Evolutionary conservation across 179 eudicot genomes (phyloP).

Genomic region (Patellifolia procumbens): DNA sequence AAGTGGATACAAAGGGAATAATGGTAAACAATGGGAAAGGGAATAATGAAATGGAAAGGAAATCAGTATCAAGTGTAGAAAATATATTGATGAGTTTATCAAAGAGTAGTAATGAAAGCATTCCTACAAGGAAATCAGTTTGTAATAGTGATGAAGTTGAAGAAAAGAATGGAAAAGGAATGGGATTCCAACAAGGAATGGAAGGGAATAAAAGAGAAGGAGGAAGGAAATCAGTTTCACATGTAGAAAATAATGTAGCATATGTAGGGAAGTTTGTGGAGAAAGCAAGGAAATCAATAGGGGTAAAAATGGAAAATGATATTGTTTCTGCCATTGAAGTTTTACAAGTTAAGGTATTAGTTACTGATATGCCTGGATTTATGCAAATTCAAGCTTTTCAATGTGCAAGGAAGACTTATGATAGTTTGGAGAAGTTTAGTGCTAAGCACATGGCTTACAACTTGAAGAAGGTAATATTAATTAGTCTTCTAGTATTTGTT

Average conservation of each 20-base stretch:
- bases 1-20: not conserved
- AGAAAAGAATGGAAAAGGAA: conserved; percentile 22
- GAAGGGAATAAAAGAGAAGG: conserved; percentile 2
- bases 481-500: too few relatives aligned
- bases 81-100: conserved; percentile 16
- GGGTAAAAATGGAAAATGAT: conserved; percentile 49
- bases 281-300: conserved; percentile 45
- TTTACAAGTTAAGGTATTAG: conserved; percentile 68
- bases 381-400: conserved; percentile 89
- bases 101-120: not conserved
- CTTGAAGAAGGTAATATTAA: conserved; percentile 93
- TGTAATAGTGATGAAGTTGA: conserved; percentile 6
- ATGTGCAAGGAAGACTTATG: conserved; percentile 70
- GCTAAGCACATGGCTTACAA: conserved; percentile 68
- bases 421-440: conserved; percentile 80
- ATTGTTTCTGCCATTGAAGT: conserved; percentile 40
- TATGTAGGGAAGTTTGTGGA: conserved; percentile 34
- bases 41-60: conserved; percentile 24
- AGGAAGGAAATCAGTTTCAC: conserved; percentile 47
- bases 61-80: conserved; percentile 39
- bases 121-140: conserved; percentile 33
- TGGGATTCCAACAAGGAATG: not conserved
- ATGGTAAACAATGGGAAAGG: not conserved
- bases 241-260: conserved; percentile 36
- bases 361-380: conserved; percentile 84